Evolutionary conservation across 1,284 basidiomycete species (phyloP), one percentile per base, ranked within the genome.

Genomic region (Naganishia sp.): DNA sequence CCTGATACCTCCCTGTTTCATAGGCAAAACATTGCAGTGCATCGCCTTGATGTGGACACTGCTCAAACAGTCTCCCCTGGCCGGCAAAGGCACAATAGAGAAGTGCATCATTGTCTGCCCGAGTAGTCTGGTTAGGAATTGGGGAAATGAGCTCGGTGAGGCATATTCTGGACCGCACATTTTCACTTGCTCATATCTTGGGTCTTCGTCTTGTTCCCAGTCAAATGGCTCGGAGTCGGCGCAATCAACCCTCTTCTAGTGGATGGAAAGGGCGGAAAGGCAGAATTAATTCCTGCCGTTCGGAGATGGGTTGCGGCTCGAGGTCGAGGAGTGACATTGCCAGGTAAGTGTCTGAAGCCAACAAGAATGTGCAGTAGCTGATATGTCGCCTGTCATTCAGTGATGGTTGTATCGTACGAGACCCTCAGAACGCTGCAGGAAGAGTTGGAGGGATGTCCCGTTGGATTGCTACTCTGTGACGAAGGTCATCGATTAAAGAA

Each of bases 341-440:
- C 93, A 78, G 90, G 92, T 91, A 72, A 54, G 84, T 74, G 11
- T n/a, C 48, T 59, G 36, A 13, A 10, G 36, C 36, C 9, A 39
- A 9, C 10, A 9, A 9, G 7, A 9, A 10, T 39, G 36, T 3
- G 33, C 4, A 23, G 7, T 16, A 15, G 45, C 15, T n/a, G 6
- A n/a, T 23, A 16, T 33, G 15, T 18, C 46, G 9, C 25, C 18
- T 25, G 36, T 39, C 7, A 39, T 39, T 33, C 64, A 94, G 95
- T 99, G 53, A 93, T 99, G 92, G 98, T 99, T 72, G 95, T 97
- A 1, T 99, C 96, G 0, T 99, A 99, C 73, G 95, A 99, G 78
- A 97, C 94, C 0, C 83, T 99, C 56, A 87, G 94, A n/a, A 88
- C 88, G 2, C 81, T 96, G 10, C 84, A 87, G 7, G 86, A 81